Conservation (phyloP, 371 early-diverging fungal genomes). For the Quaeritorhiza haematococci region DNA sequence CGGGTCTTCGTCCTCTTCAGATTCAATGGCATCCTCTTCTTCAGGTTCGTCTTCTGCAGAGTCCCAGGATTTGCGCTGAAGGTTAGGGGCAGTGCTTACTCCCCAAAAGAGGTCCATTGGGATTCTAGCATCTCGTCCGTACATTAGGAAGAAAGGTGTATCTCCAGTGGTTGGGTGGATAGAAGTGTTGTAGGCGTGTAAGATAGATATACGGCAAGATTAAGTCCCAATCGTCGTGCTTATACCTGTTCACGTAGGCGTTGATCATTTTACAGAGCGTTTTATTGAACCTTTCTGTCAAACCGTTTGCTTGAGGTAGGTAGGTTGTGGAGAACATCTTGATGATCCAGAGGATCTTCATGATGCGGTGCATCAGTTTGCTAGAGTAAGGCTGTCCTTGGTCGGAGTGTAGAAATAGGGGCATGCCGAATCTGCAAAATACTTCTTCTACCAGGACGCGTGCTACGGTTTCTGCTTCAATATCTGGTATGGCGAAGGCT, state of each 20-base stretch:
- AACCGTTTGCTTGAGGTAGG: conserved; percentile 13
- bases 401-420: conserved; percentile 10
- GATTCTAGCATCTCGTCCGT: conserved; percentile 4
- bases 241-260: conserved; percentile 6
- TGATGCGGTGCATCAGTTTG: conserved; percentile 1
- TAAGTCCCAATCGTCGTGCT: conserved; percentile 9
- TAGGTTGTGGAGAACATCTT: conserved; percentile 6
- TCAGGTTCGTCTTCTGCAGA: no score
- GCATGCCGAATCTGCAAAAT: conserved; percentile 8
- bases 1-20: no score
- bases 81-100: not conserved
- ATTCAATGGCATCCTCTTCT: no score
- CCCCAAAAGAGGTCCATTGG: conserved; percentile 8
- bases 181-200: conserved; percentile 4
- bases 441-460: conserved; percentile 6
- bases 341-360: not conserved
- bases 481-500: conserved; percentile 6
- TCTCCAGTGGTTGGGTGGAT: conserved; percentile 1
- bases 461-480: conserved; percentile 4
- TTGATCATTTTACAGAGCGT: conserved; percentile 3
- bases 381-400: conserved; percentile 2
- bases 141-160: conserved; percentile 6
- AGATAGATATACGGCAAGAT: conserved; percentile 7
- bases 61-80: no score
- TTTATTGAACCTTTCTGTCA: conserved; percentile 13